Conservation (phyloP, 1,284 basidiomycete genomes). For the Austroboletus rostrupii region DNA sequence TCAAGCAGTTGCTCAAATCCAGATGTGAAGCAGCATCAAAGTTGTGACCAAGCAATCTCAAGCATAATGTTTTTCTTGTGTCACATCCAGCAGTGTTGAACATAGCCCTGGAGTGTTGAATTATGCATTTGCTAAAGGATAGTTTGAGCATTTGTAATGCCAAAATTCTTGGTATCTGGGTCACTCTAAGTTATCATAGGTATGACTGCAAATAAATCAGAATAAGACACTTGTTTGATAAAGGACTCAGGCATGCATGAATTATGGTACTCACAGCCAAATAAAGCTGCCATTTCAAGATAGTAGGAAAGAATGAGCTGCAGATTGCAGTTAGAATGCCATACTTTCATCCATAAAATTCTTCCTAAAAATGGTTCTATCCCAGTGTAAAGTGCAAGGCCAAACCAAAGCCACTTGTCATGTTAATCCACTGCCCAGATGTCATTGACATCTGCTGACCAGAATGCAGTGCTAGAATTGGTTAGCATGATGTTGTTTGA, state of each 20-base stretch:
- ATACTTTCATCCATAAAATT: background rate
- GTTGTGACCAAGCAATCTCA: conserved; percentile 1
- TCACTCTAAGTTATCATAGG: conserved; percentile 26
- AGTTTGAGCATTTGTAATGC: conserved; percentile 27
- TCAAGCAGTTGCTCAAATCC: background rate
- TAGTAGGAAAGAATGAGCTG: conserved; percentile 2
- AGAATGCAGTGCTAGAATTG: too few relatives aligned
- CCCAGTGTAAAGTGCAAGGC: background rate
- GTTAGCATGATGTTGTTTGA: too few relatives aligned
- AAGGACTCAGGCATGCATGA: too few relatives aligned
- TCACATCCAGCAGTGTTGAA: conserved; percentile 1
- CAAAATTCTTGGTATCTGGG: conserved; percentile 25
- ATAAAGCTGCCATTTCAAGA: background rate
- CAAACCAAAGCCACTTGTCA: conserved; percentile 3
- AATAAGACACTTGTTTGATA: background rate
- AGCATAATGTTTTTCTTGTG: conserved; percentile 1
- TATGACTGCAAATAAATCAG: background rate
- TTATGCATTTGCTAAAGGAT: conserved; percentile 16
- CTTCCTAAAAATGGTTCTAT: conserved; percentile 1
- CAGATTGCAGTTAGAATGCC: background rate
- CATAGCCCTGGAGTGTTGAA: background rate
- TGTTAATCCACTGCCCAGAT: conserved; percentile 4
- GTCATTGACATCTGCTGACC: conserved; percentile 1
- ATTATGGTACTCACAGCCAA: background rate
- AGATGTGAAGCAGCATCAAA: background rate